Conservation (phyloP, 2,329 filamentous ascomycete genomes). For the Talaromyces rugulosus region DNA sequence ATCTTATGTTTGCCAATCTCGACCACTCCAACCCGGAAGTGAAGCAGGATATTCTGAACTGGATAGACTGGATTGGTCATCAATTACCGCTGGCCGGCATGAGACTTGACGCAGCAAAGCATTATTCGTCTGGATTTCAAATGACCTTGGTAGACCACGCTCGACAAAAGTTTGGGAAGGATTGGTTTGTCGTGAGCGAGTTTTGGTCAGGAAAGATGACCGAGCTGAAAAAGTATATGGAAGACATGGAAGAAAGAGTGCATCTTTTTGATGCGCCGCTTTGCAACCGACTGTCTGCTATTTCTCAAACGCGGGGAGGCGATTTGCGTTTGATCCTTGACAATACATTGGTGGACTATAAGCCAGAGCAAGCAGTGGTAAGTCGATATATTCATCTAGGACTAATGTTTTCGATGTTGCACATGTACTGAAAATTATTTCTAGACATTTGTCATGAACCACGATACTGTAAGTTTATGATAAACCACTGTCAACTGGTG, state of each 20-base stretch:
- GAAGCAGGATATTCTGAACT: constrained; percentile 58
- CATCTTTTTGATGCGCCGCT: constrained; percentile 65
- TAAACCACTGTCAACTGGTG: background rate
- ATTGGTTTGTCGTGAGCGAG: constrained; percentile 65
- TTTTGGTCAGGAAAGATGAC: constrained; percentile 61
- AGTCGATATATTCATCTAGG: constrained; percentile 20
- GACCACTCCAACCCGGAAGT: constrained; percentile 64
- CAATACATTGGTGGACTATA: constrained; percentile 52
- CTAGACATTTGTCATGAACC: constrained; percentile 24
- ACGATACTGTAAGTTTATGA: constrained; percentile 22
- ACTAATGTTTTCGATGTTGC: background rate
- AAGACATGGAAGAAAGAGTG: constrained; percentile 55
- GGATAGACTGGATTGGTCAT: constrained; percentile 64
- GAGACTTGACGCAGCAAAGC: constrained; percentile 68
- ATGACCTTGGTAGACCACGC: constrained; percentile 59
- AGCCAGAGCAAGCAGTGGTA: constrained; percentile 56
- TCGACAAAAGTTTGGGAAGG: constrained; percentile 46
- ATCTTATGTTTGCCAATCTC: constrained; percentile 68
- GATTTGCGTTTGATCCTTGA: constrained; percentile 65
- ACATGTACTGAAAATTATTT: background rate
- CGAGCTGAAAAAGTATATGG: constrained; percentile 55
- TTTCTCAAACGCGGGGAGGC: constrained; percentile 53
- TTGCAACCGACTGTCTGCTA: constrained; percentile 61
- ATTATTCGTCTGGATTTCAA: constrained; percentile 65
- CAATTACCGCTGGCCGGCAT: constrained; percentile 61